Conservation (phyloP, 345 rosid species). For the Gossypium raimondii region DNA sequence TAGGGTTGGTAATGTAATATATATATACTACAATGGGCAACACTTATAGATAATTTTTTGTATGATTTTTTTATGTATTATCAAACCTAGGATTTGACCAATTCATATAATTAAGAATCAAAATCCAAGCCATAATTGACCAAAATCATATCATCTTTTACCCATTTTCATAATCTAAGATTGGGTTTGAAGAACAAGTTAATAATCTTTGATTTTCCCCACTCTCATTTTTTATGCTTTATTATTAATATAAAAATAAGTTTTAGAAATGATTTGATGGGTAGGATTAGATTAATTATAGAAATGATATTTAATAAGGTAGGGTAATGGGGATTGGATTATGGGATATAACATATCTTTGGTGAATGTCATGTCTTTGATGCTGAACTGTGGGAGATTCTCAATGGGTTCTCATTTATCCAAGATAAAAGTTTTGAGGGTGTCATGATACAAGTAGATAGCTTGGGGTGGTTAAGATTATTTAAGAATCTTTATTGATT, state of each 20-base stretch:
- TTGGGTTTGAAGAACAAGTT: neutral
- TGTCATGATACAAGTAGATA: too few relatives aligned
- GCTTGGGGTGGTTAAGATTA: fast-evolving
- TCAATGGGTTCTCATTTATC: fast-evolving
- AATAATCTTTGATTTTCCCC: neutral
- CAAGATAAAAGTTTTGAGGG: too few relatives aligned
- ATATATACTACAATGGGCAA: neutral
- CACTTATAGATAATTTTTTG: neutral
- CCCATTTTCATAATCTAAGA: constrained; percentile 12
- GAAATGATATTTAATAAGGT: too few relatives aligned
- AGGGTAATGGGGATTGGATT: too few relatives aligned
- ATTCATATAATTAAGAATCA: constrained; percentile 30
- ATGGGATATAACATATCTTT: too few relatives aligned
- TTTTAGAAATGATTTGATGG: neutral
- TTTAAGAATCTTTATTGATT: too few relatives aligned
- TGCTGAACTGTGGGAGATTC: too few relatives aligned
- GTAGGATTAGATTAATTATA: too few relatives aligned
- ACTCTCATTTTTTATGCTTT: too few relatives aligned
- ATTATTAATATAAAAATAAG: neutral
- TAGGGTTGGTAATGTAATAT: neutral
- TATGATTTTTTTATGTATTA: neutral
- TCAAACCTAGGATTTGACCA: constrained; percentile 35
- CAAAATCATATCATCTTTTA: constrained; percentile 32
- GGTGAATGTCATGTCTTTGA: too few relatives aligned
- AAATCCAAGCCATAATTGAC: constrained; percentile 33